Evolutionary conservation across 257 asterid genomes (phyloP).

Genomic region (Gentiana dahurica): DNA sequence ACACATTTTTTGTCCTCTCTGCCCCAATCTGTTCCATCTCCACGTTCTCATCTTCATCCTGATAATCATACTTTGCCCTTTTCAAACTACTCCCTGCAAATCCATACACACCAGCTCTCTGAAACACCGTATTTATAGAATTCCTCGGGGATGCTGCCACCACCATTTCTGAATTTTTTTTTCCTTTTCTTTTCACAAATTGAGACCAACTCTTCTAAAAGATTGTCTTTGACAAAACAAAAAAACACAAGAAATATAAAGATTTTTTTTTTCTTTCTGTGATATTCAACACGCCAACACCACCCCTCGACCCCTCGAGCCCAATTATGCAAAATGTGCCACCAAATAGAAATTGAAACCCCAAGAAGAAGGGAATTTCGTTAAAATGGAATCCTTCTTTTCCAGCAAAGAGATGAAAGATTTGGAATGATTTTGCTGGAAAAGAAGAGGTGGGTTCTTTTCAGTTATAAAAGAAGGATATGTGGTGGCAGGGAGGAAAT

Average conservation of each 20-base stretch:
- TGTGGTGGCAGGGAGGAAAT: neutral
- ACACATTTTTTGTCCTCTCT: conserved; percentile 81
- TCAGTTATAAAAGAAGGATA: conserved; percentile 14
- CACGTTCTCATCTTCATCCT: conserved; percentile 44
- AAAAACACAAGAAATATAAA: too few species aligned
- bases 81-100: conserved; percentile 53
- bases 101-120: conserved; percentile 68
- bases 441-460: conserved; percentile 11
- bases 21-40: conserved; percentile 90
- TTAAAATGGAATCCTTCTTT: conserved; percentile 9
- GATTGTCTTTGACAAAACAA: too few species aligned
- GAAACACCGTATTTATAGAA: conserved; percentile 62
- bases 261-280: neutral
- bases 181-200: neutral
- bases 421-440: conserved; percentile 11
- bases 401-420: neutral
- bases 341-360: conserved; percentile 2
- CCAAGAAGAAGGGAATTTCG: conserved; percentile 1
- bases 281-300: conserved; percentile 5
- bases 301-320: conserved; percentile 5
- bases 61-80: conserved; percentile 29
- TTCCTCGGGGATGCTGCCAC: conserved; percentile 52
- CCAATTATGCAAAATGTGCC: conserved; percentile 5
- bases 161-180: conserved; percentile 27
- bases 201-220: conserved; percentile 5